These are phyloP conservation scores for Nitzschia putrida DNA, from an alignment of 108 stramenopile genomes.

Conservation along the genomic window DNA sequence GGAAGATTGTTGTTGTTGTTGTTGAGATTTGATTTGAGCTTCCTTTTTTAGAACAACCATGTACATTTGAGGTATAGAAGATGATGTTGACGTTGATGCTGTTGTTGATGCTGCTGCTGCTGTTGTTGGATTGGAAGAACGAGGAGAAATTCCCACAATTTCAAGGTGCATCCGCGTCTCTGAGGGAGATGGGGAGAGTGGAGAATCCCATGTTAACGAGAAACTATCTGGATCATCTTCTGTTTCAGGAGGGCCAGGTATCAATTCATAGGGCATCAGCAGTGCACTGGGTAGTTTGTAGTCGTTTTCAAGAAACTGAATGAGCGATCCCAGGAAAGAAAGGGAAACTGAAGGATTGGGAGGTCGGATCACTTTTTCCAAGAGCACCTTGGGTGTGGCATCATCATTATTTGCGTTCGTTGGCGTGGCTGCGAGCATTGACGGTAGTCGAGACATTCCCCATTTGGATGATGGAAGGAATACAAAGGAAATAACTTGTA, in stretches of 20 bases:
- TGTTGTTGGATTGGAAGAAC: not conserved
- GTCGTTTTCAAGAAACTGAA: conserved; percentile 66
- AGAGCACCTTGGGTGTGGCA: conserved; percentile 46
- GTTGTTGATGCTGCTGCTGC: not conserved
- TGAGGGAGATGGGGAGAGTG: conserved; percentile 53
- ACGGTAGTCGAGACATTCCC: too few relatives aligned
- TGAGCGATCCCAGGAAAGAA: conserved; percentile 60
- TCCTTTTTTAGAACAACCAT: conserved; percentile 68
- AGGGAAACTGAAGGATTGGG: conserved; percentile 21
- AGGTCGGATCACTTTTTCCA: conserved; percentile 69
- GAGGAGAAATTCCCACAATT: conserved; percentile 72
- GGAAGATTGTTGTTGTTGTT: not conserved
- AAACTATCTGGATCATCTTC: conserved; percentile 39
- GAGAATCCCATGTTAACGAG: conserved; percentile 68
- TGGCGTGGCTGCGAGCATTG: too few relatives aligned
- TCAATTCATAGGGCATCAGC: conserved; percentile 71
- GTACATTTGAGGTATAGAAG: conserved; percentile 60
- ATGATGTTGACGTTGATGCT: not conserved
- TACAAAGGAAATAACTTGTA: too few relatives aligned
- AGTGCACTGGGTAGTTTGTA: conserved; percentile 64
- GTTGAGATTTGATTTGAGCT: not conserved
- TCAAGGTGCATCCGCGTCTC: conserved; percentile 73
- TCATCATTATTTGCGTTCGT: too few relatives aligned
- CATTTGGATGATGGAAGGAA: too few relatives aligned
- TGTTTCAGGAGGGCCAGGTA: not conserved